Evolutionary conservation across 176 grass and related monocot species (phyloP).

Genomic region (Luzula sylvatica): DNA sequence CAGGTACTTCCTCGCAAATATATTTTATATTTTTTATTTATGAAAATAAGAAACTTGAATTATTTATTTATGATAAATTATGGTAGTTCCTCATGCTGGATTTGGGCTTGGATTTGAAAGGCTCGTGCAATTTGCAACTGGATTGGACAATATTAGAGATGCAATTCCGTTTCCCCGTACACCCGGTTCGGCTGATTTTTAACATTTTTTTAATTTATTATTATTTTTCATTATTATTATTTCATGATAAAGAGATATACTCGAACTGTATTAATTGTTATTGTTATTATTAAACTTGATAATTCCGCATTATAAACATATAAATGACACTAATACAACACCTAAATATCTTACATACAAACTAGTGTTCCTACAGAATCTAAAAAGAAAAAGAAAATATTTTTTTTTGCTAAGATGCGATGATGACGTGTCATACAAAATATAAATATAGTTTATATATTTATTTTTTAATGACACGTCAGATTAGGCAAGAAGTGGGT

Average conservation of each 20-base stretch:
- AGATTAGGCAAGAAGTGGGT: slow-evolving; percentile 22
- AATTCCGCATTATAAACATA: too few species aligned
- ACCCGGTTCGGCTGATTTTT: slow-evolving; percentile 90
- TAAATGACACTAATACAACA: too few species aligned
- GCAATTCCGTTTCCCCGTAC: slow-evolving; percentile 80
- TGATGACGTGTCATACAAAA: too few species aligned
- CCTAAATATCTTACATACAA: too few species aligned
- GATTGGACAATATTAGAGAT: slow-evolving; percentile 94
- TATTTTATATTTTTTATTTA: slow-evolving; percentile 1
- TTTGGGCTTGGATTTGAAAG: slow-evolving; percentile 97
- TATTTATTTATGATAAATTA: slow-evolving; percentile 14
- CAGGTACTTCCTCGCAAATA: slow-evolving; percentile 48
- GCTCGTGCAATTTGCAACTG: slow-evolving; percentile 90
- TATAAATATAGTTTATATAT: too few species aligned
- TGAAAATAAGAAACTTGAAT: not conserved
- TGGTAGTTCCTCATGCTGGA: slow-evolving; percentile 82
- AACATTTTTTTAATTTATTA: slow-evolving; percentile 7
- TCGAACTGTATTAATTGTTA: too few species aligned
- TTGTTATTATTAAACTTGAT: too few species aligned
- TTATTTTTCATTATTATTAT: not conserved
- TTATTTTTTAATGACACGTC: too few species aligned
- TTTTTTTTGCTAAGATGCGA: too few species aligned
- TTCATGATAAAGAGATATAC: not conserved
- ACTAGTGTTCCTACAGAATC: too few species aligned
- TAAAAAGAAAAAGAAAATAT: too few species aligned